Percentiles rank a stretch among this genome's conserved stretches.
phyloP scores from a whole-genome alignment of 495 filamentous ascomycete species.

The Staphylotrichum tortipilum region DNA sequence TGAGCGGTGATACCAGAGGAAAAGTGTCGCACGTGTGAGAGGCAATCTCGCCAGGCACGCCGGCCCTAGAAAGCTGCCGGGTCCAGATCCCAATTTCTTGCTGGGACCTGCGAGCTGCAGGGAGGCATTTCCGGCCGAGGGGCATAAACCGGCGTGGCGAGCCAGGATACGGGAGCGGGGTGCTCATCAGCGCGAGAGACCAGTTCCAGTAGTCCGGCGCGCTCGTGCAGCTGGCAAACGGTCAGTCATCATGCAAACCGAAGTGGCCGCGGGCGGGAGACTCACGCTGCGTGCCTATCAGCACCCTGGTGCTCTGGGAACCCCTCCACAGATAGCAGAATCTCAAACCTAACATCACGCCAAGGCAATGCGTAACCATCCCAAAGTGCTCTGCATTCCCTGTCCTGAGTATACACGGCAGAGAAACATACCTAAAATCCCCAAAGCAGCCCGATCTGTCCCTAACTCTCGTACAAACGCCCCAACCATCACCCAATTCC shows the following conservation, averaged over 20 bases:
- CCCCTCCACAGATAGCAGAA: no score
- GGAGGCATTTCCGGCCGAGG: neutral
- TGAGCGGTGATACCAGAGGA: no score
- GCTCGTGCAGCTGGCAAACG: no score
- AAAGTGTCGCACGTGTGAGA: no score
- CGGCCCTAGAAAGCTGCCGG: neutral
- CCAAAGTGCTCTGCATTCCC: slow-evolving; percentile 6
- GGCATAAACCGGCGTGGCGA: neutral
- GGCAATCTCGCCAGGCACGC: neutral
- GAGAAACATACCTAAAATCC: slow-evolving; percentile 10
- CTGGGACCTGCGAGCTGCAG: neutral
- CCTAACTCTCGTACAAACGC: neutral
- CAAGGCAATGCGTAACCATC: no score
- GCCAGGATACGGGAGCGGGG: neutral
- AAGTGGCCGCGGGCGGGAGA: no score
- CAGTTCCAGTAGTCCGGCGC: no score
- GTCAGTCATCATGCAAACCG: no score
- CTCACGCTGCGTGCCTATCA: no score
- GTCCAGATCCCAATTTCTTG: neutral
- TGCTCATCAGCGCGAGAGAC: no score
- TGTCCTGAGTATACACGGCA: slow-evolving; percentile 10
- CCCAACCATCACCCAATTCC: neutral
- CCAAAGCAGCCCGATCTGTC: neutral
- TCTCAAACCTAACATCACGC: no score
- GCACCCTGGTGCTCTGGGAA: no score